Evolutionary conservation across 441 rosid genomes (phyloP).

Genomic region (Gossypium gossypioides): DNA sequence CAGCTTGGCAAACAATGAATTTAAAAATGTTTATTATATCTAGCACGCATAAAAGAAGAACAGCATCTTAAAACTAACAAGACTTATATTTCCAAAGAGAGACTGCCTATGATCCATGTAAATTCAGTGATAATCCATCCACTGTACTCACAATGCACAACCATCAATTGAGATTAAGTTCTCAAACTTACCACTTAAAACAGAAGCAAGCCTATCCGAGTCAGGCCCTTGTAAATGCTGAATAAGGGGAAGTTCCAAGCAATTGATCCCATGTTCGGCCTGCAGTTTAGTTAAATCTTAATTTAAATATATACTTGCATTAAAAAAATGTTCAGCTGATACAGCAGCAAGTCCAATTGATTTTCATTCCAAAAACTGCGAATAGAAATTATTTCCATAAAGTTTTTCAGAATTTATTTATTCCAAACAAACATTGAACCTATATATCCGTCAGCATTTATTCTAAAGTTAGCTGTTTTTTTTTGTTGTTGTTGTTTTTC

Average conservation of each 20-base stretch:
- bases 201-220: conserved; percentile 50
- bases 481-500: too few relatives aligned
- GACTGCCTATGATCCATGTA: not conserved
- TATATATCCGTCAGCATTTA: not conserved
- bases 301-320: not conserved
- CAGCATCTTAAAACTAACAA: not conserved
- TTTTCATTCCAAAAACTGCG: not conserved
- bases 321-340: not conserved
- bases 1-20: not conserved
- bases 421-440: not conserved
- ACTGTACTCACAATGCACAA: not conserved
- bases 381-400: not conserved
- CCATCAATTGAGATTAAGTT: conserved; percentile 1
- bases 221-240: conserved; percentile 78
- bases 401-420: not conserved
- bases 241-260: conserved; percentile 82
- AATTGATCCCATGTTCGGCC: conserved; percentile 53
- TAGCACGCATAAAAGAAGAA: not conserved
- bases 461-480: not conserved
- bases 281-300: conserved; percentile 21
- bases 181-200: conserved; percentile 45
- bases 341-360: not conserved
- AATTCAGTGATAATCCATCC: not conserved
- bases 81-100: conserved; percentile 2
- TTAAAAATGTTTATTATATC: not conserved